Evolutionary conservation across 768 basidiomycete species (phyloP), one percentile per base, ranked within the genome.

Genomic region (Phylloporus scabripes): DNA sequence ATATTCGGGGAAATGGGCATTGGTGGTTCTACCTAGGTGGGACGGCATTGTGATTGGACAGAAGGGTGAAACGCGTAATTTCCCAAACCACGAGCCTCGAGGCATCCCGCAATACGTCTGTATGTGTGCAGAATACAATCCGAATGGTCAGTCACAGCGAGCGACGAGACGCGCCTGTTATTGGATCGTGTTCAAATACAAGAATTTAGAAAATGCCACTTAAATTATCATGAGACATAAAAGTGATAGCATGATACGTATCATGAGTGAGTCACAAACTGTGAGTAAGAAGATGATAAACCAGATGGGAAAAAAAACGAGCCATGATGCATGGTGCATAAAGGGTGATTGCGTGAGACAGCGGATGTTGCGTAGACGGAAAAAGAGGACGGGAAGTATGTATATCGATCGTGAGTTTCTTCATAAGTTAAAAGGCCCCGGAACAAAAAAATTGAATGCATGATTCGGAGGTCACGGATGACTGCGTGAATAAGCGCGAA

Each of bases 371-470:
- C 34, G 49, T 49, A 37, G 7, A 21, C 18, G 10, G 5, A n/a
- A 8, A 5, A 15, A 9, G 11, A 17, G 26, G 10, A 14, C 20
- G 15, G 28, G 11, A 41, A 7, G 11, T 29, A 48, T 49, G 40
- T 7, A 44, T 18, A 28, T 49, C 3, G 31, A 45, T 39, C 20
- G 31, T 50, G 48, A 61, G 49, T 46, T 14, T 31, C 44, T 41
- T 38, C 46, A 50, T 54, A 52, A 62, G 52, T 53, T 53, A 60
- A 61, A 54, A 60, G 1, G n/a, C n/a, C n/a, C 34, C 34, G 3
- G 12, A 21, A 62, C 18, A 49, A 33, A 36, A 48, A 50, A 37
- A 8, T 42, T 28, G 28, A 32, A 32, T 20, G 34, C 37, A 38
- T 38, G 31, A 42, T 14, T 28, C 10, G 46, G 29, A 24, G 28